Evolutionary conservation across 148 eudicot species (phyloP).

Genomic region (Rhododendron ovatum): DNA sequence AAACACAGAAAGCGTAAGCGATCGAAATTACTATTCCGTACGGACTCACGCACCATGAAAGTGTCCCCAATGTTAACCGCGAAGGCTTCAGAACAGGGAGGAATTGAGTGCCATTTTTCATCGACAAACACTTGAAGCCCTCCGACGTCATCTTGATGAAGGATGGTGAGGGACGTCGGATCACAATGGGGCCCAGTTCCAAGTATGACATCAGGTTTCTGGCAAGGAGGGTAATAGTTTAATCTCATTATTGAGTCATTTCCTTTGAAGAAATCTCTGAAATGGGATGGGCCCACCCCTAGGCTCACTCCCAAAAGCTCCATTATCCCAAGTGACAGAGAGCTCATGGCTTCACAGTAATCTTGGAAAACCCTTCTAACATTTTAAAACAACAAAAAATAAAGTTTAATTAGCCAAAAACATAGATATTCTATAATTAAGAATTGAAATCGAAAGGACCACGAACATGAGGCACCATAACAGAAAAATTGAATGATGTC

Average conservation of each 20-base stretch:
- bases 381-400: too few relatives aligned
- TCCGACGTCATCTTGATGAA: conserved; percentile 48
- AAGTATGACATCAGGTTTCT: conserved; percentile 28
- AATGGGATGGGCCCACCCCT: conserved; percentile 30
- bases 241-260: conserved; percentile 37
- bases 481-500: too few relatives aligned
- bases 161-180: conserved; percentile 41
- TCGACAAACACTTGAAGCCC: conserved; percentile 40
- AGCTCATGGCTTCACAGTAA: conserved; percentile 45
- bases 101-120: conserved; percentile 36
- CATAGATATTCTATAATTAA: too few relatives aligned
- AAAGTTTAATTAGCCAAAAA: background rate
- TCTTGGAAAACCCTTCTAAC: conserved; percentile 34
- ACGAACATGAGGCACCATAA: too few relatives aligned
- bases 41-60: conserved; percentile 28
- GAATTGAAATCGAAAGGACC: too few relatives aligned
- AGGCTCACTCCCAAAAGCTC: conserved; percentile 38
- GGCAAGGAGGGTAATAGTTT: conserved; percentile 40
- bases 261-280: conserved; percentile 30
- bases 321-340: conserved; percentile 32
- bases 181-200: conserved; percentile 58
- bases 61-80: conserved; percentile 51
- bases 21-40: background rate
- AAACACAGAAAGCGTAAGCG: too few relatives aligned
- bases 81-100: conserved; percentile 30